Evolutionary conservation across 345 rosid genomes (phyloP), one percentile per base, ranked within the genome.

Genomic region (Excoecaria agallocha): DNA sequence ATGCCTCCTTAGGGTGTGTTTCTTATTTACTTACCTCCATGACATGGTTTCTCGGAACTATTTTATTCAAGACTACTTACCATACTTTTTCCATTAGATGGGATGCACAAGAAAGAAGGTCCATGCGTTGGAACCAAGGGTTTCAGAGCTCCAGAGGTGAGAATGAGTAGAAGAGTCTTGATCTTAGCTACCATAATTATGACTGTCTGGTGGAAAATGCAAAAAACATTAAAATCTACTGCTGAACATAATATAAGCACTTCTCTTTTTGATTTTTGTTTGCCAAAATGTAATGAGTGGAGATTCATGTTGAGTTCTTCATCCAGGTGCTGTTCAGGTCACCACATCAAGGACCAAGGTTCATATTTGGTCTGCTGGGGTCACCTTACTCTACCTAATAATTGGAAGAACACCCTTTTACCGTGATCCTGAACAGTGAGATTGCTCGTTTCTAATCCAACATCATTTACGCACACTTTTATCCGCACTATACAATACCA

Each of bases 101-200:
- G 73, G 71, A 85, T 68, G 76, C 84, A 79, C 60, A 87, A 88
- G 82, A 93, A 83, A 84, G 92, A 93, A 62, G 98, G 99, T 59
- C 94, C 93, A 70, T 96, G 97, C 80, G 94, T 91, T 75, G 99
- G 99, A 82, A 96, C 98, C 66, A 96, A 96, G 85, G 99, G 99
- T 68, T 96, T 90, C 73, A 89, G 96, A 70, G 97, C 99, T 70
- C 99, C 99, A 43, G 99, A 96, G 99, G 98, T 93, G 77, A 85
- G 82, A 12, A 68, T 30, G 19, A 38, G 10, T 20, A 10, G 61
- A 51, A 51, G 43, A 62, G 46, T 10, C 39, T 6, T 12, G 57
- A 19, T 45, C 1, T 24, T 69, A 35, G 30, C 19, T 52, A 17
- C 71, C 56, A 17, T n/a, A 50, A 19, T 63, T 48, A 50, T 50